These are phyloP conservation scores for Eutrema salsugineum DNA, from an alignment of 441 rosid species.

Conservation along the genomic window DNA sequence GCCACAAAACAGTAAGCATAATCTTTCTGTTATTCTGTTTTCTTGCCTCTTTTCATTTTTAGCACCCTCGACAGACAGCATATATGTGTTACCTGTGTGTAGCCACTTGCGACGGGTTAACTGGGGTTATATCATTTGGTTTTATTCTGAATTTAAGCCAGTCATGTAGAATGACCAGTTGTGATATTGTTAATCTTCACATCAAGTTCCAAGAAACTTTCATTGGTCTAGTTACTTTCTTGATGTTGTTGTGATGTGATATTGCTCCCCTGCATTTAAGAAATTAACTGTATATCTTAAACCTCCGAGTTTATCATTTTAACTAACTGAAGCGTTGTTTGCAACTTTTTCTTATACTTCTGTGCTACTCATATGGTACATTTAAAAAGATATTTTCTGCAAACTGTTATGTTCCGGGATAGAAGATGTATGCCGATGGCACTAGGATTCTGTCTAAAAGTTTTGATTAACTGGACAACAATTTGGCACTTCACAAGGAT, in stretches of 20 bases:
- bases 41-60: constrained; percentile 1
- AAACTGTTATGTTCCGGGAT: not conserved
- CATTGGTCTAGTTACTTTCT: constrained; percentile 15
- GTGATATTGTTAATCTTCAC: not conserved
- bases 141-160: not conserved
- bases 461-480: constrained; percentile 4
- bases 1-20: constrained; percentile 82
- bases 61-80: constrained; percentile 2
- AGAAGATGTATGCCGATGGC: not conserved
- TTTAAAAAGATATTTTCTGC: not conserved
- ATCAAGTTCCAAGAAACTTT: constrained; percentile 11
- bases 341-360: not conserved
- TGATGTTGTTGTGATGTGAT: constrained; percentile 5
- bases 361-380: not conserved
- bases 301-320: not conserved
- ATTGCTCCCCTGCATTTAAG: not conserved
- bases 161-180: constrained; percentile 5
- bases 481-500: constrained; percentile 6
- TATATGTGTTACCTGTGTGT: constrained; percentile 1
- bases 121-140: constrained; percentile 1
- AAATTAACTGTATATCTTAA: not conserved
- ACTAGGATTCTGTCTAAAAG: constrained; percentile 4
- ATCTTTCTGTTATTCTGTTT: constrained; percentile 20
- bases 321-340: not conserved
- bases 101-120: not conserved